Conservation (phyloP, 345 rosid species). For the Raphanus raphanistrum region DNA sequence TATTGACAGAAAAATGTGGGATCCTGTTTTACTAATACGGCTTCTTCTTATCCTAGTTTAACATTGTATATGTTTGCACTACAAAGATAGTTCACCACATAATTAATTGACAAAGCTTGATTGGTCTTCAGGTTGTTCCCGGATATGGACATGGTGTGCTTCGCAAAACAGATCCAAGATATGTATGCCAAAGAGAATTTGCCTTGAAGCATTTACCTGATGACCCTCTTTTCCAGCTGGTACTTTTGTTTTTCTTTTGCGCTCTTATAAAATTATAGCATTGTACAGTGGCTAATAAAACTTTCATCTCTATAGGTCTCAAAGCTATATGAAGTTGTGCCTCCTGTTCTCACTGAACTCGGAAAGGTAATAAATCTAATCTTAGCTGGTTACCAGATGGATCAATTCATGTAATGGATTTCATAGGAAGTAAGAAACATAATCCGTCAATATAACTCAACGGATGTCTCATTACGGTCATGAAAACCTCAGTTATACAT, state of each 20-base stretch:
- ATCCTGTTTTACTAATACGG: no score
- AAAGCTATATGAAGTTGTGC: conserved; percentile 95
- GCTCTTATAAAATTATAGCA: not conserved
- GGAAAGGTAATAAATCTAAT: conserved; percentile 60
- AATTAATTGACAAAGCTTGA: not conserved
- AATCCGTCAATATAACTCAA: not conserved
- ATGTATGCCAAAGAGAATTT: conserved; percentile 94
- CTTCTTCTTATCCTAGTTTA: no score
- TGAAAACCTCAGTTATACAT: not conserved
- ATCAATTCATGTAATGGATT: not conserved
- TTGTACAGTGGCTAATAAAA: conserved; percentile 23
- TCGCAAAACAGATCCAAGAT: conserved; percentile 96
- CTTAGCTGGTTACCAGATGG: not conserved
- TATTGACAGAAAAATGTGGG: no score
- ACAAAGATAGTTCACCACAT: not conserved
- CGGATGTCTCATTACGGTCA: not conserved
- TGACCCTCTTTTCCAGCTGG: conserved; percentile 97
- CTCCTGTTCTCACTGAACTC: conserved; percentile 84
- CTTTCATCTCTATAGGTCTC: conserved; percentile 64
- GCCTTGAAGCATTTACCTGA: conserved; percentile 95
- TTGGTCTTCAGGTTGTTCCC: conserved; percentile 79
- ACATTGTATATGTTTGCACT: not conserved
- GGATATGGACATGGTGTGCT: conserved; percentile 98
- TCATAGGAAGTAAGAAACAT: not conserved
- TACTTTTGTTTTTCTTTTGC: conserved; percentile 10